Evolutionary conservation across 2,329 filamentous ascomycete genomes (phyloP), one percentile per base, ranked within the genome.

Genomic region (Cercospora sojina): DNA sequence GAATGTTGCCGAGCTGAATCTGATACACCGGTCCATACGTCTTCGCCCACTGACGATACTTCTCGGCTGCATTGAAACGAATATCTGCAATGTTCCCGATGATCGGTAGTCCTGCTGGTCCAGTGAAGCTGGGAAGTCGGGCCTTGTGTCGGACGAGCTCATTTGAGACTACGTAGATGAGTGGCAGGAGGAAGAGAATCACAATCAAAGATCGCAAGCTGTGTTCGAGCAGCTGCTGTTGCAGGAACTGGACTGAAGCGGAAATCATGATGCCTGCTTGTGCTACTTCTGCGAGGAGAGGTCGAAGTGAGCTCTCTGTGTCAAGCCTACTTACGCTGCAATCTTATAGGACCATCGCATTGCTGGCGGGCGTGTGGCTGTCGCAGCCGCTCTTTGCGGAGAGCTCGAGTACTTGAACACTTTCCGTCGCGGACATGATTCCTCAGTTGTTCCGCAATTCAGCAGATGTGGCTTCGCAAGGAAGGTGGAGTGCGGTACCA

Each of bases 1-100:
- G 80, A 41, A 80, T 77, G 32, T 81, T 82, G 18, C 80, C 80
- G 1, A 82, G 74, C 67, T 81, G 79, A n/a, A 82, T 81, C 68
- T 82, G 80, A 56, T 81, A 82, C 9, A 82, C 79, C 0, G 77
- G 74, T 13, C 80, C 80, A 67, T 80, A 80, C 12, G 69, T 75
- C 67, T 77, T 76, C 51, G 78, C 74, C 80, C 80, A 82, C 63
- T 80, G 70, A 9, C 80, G 76, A 64, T 82, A 82, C 66, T 79
- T 79, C 57, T 81, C 79, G 2, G 79, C 76, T 0, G 79, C 79
- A 49, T 81, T 80, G 72, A 76, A 77, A 29, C 77, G 79, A 65
- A 82, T 81, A 43, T 79, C 75, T 5, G 78, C 77, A 29, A 81
- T 79, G 65, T 81, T 81, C 13, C 80, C 80, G 8, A 82, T 76